Conservation (phyloP, 305 asterid genomes). For the Caryopteris hybrid region DNA sequence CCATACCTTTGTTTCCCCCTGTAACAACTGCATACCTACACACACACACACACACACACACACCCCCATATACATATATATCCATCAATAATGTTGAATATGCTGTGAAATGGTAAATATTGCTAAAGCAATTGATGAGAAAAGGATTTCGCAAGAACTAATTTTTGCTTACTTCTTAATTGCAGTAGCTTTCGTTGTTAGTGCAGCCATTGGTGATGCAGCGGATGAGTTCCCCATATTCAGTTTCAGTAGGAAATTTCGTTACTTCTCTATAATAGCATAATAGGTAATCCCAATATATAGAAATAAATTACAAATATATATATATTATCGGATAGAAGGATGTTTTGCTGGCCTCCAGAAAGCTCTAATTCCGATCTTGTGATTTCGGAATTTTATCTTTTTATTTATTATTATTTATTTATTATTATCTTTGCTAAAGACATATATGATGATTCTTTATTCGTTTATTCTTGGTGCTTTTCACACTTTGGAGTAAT, state of each 20-base stretch:
- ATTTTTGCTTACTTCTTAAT: neutral
- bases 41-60: neutral
- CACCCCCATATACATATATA: too few species aligned
- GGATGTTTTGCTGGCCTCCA: too few species aligned
- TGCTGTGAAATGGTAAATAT: neutral
- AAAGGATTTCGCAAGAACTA: too few species aligned
- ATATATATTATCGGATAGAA: neutral
- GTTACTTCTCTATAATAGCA: neutral
- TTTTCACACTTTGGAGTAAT: too few species aligned
- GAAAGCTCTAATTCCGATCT: too few species aligned
- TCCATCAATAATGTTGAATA: neutral
- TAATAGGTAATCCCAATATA: too few species aligned
- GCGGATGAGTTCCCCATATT: neutral
- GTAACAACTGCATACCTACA: conserved; percentile 53
- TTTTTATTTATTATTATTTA: too few species aligned
- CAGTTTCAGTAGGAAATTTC: neutral
- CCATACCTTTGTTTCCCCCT: conserved; percentile 62
- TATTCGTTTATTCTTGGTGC: too few species aligned
- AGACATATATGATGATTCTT: too few species aligned
- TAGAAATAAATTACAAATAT: neutral
- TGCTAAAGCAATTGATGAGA: neutral
- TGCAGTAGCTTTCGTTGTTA: neutral
- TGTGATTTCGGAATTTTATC: too few species aligned
- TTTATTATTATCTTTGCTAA: too few species aligned
- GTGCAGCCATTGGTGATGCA: conserved; percentile 20